Evolutionary conservation across 805 yeast genomes (phyloP).

Genomic region (Kodamaea kakaduensis): DNA sequence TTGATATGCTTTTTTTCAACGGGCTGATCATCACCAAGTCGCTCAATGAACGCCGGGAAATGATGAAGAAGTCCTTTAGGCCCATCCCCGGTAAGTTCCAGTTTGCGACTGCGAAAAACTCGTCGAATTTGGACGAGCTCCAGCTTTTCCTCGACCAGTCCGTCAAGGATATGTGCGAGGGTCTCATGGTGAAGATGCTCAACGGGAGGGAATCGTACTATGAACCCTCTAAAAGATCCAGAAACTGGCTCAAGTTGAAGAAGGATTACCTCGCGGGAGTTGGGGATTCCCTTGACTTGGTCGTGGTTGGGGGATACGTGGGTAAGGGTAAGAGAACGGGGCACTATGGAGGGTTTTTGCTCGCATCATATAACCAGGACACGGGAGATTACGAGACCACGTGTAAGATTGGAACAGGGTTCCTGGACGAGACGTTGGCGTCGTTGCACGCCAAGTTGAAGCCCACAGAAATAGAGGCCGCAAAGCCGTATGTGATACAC

Average conservation of each 20-base stretch:
- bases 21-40: slow-evolving; percentile 64
- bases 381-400: slow-evolving; percentile 92
- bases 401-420: slow-evolving; percentile 97
- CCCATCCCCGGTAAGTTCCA: slow-evolving; percentile 73
- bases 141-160: slow-evolving; percentile 85
- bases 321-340: slow-evolving; percentile 96
- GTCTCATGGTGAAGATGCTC: slow-evolving; percentile 89
- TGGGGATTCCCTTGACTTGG: slow-evolving; percentile 92
- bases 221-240: slow-evolving; percentile 91
- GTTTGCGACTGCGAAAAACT: slow-evolving; percentile 71
- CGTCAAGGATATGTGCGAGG: slow-evolving; percentile 88
- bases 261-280: slow-evolving; percentile 94
- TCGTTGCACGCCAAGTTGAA: slow-evolving; percentile 56
- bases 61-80: slow-evolving; percentile 52
- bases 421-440: slow-evolving; percentile 77
- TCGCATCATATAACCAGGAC: slow-evolving; percentile 88
- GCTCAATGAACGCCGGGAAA: slow-evolving; percentile 63
- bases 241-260: slow-evolving; percentile 93
- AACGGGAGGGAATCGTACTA: slow-evolving; percentile 78
- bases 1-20: slow-evolving; percentile 76
- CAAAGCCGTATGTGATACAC: slow-evolving; percentile 65
- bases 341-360: slow-evolving; percentile 86
- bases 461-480: slow-evolving; percentile 59
- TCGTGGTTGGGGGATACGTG: slow-evolving; percentile 88
- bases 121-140: slow-evolving; percentile 68